These are phyloP conservation scores for Phytophthora pseudosyringae DNA, from an alignment of 352 stramenopile species.

Conservation along the genomic window DNA sequence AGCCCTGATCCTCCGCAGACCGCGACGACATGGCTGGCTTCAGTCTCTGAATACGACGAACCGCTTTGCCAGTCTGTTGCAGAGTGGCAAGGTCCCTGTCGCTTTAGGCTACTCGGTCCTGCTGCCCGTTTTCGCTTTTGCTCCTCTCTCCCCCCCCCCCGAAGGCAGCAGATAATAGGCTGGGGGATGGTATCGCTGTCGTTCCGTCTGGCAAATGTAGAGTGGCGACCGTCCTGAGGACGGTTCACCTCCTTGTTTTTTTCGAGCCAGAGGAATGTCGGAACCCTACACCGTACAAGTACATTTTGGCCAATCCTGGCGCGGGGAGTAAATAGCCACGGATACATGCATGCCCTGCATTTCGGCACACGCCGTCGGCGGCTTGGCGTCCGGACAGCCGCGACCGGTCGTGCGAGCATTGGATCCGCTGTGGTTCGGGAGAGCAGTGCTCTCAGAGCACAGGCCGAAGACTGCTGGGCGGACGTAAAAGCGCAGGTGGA, in stretches of 20 bases:
- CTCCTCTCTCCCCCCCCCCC: conserved; percentile 10
- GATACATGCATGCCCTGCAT: too few relatives aligned
- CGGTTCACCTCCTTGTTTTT: conserved; percentile 10
- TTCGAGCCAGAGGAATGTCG: conserved; percentile 15
- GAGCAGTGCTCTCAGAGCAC: too few relatives aligned
- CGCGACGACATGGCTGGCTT: conserved; percentile 32
- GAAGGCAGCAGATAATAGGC: background rate
- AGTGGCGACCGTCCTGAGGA: conserved; percentile 11
- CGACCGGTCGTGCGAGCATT: too few relatives aligned
- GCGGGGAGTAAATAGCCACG: background rate
- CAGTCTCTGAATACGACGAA: background rate
- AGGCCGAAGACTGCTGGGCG: background rate
- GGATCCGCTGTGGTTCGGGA: too few relatives aligned
- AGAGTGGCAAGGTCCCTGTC: background rate
- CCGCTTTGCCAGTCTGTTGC: background rate
- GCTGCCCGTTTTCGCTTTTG: background rate
- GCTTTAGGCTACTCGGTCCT: background rate
- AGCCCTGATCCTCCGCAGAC: conserved; percentile 26
- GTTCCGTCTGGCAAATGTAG: conserved; percentile 8
- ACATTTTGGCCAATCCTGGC: conserved; percentile 12
- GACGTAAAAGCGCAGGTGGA: conserved; percentile 23
- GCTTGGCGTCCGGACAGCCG: too few relatives aligned
- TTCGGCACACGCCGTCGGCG: too few relatives aligned
- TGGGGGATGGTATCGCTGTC: too few relatives aligned
- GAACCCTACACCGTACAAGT: conserved; percentile 5